phyloP scores from a whole-genome alignment of 169 alveolate species.

The Plasmodium berghei region DNA sequence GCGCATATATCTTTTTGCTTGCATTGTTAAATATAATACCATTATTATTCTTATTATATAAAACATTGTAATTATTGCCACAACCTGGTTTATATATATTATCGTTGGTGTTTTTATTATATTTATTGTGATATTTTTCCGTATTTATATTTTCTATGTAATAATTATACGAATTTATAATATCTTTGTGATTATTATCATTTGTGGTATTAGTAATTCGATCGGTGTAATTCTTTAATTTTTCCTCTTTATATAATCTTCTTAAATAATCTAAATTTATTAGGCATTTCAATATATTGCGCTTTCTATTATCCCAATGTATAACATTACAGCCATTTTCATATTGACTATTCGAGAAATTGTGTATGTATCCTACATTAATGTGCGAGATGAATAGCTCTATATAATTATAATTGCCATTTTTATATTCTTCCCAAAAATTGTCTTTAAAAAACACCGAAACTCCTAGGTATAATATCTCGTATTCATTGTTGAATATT shows the following conservation, averaged over 20 bases:
- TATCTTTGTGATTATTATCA: background rate
- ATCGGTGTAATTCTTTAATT: background rate
- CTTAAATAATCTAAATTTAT: conserved; percentile 35
- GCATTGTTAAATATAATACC: too few relatives aligned
- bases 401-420: conserved; percentile 39
- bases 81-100: too few relatives aligned
- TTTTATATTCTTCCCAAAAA: conserved; percentile 50
- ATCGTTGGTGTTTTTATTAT: too few relatives aligned
- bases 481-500: conserved; percentile 53
- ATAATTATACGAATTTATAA: background rate
- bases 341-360: background rate
- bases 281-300: conserved; percentile 14
- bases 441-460: conserved; percentile 44
- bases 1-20: too few relatives aligned
- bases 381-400: conserved; percentile 34
- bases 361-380: background rate
- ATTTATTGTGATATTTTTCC: background rate
- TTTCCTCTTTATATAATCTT: conserved; percentile 2
- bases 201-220: background rate
- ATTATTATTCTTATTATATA: background rate
- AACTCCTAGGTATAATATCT: conserved; percentile 60
- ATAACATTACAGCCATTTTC: background rate
- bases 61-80: background rate
- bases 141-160: conserved; percentile 3
- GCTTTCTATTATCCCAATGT: conserved; percentile 3